These are phyloP conservation scores for Brassica hybrid DNA, from an alignment of 441 rosid genomes.

Conservation along the genomic window DNA sequence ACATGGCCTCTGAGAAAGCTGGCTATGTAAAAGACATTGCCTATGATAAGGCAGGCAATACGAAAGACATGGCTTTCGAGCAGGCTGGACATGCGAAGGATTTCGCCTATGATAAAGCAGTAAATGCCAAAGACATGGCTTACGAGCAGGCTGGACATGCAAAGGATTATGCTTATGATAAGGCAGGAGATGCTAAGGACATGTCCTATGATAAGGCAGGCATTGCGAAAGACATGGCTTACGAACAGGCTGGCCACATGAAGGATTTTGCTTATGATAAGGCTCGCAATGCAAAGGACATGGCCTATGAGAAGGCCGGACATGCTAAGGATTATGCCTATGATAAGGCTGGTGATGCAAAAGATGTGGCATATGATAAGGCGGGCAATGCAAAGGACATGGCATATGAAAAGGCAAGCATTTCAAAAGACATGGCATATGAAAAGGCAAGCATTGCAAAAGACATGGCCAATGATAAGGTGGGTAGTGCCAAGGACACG, in stretches of 20 bases:
- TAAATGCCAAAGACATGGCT: conserved; percentile 37
- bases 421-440: background rate
- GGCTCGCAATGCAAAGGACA: background rate
- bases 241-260: background rate
- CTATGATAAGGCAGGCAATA: conserved; percentile 20
- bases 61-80: background rate
- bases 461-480: background rate
- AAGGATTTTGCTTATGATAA: background rate
- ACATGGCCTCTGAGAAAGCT: background rate
- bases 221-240: conserved; percentile 7
- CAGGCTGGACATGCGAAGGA: background rate
- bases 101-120: conserved; percentile 27
- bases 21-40: background rate
- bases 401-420: conserved; percentile 1
- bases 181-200: conserved; percentile 25
- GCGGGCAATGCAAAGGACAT: background rate
- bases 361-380: conserved; percentile 29
- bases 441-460: background rate
- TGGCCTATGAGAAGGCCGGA: conserved; percentile 7
- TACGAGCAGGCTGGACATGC: conserved; percentile 15
- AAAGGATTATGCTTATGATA: background rate
- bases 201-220: conserved; percentile 1
- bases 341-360: background rate
- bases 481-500: background rate
- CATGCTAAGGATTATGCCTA: background rate